Evolutionary conservation across 305 asterid species (phyloP).

Genomic region (Rubia peregrina): DNA sequence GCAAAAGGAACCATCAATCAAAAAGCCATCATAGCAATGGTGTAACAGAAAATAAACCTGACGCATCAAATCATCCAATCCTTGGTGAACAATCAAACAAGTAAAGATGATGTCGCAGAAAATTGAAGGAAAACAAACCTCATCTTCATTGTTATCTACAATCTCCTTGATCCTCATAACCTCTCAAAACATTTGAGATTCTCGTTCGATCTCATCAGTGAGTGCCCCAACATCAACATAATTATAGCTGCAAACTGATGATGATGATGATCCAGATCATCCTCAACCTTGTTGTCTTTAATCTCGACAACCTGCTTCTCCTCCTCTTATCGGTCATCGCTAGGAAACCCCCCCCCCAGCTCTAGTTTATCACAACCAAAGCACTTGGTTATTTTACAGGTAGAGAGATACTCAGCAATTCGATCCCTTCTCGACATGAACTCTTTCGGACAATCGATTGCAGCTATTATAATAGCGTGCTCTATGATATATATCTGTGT

Average conservation of each 20-base stretch:
- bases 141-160: constrained; percentile 47
- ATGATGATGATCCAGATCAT: too few species aligned
- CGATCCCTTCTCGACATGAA: constrained; percentile 72
- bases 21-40: not conserved
- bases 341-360: constrained; percentile 52
- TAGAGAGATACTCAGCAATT: constrained; percentile 76
- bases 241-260: constrained; percentile 25
- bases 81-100: not conserved
- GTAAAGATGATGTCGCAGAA: too few species aligned
- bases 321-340: constrained; percentile 28
- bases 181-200: constrained; percentile 50
- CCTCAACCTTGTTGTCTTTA: too few species aligned
- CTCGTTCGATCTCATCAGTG: constrained; percentile 79
- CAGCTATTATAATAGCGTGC: constrained; percentile 74
- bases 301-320: constrained; percentile 15
- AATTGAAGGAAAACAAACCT: constrained; percentile 33
- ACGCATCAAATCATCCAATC: not conserved
- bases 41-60: not conserved
- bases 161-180: constrained; percentile 71
- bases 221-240: constrained; percentile 79
- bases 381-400: constrained; percentile 62
- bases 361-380: constrained; percentile 66
- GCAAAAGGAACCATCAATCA: constrained; percentile 22
- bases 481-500: constrained; percentile 66
- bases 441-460: constrained; percentile 71